Percentiles rank a stretch among this genome's conserved stretches.
Evolutionary conservation across 768 basidiomycete genomes (phyloP).

Genomic region (Infundibulicybe gibba): DNA sequence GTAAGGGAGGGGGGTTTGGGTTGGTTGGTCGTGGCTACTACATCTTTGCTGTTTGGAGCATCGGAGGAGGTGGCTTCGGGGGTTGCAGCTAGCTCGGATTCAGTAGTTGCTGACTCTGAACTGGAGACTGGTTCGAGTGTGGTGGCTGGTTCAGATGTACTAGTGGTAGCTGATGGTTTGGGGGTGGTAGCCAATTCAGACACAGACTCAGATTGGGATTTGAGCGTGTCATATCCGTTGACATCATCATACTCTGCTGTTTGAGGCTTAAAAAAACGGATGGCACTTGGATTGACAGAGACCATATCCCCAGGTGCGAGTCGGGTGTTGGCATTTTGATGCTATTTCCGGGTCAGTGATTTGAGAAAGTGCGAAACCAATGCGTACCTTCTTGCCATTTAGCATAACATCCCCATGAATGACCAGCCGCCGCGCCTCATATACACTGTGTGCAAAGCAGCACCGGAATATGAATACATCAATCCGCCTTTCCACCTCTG

Average conservation of each 20-base stretch:
- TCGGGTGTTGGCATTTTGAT: constrained; percentile 80
- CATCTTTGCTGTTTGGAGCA: constrained; percentile 2
- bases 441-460: constrained; percentile 86
- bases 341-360: constrained; percentile 37
- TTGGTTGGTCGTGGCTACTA: constrained; percentile 1
- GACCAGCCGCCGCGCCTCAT: constrained; percentile 84
- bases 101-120: background rate
- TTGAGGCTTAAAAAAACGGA: constrained; percentile 61
- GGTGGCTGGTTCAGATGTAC: background rate
- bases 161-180: constrained; percentile 2
- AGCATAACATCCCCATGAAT: constrained; percentile 83
- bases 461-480: constrained; percentile 90
- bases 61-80: background rate
- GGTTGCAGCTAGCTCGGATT: too few species aligned
- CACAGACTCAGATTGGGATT: constrained; percentile 5
- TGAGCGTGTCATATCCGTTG: constrained; percentile 15
- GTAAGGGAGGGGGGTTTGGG: constrained; percentile 32
- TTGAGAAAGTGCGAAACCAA: background rate
- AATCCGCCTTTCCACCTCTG: constrained; percentile 90
- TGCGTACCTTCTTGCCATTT: constrained; percentile 83
- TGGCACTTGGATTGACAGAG: constrained; percentile 77
- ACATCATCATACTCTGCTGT: constrained; percentile 32
- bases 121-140: constrained; percentile 4
- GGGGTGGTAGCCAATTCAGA: background rate
- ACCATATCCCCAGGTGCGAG: constrained; percentile 95